Evolutionary conservation across 331 rosid genomes (phyloP), one percentile per base, ranked within the genome.

Genomic region (Malus hybrid): DNA sequence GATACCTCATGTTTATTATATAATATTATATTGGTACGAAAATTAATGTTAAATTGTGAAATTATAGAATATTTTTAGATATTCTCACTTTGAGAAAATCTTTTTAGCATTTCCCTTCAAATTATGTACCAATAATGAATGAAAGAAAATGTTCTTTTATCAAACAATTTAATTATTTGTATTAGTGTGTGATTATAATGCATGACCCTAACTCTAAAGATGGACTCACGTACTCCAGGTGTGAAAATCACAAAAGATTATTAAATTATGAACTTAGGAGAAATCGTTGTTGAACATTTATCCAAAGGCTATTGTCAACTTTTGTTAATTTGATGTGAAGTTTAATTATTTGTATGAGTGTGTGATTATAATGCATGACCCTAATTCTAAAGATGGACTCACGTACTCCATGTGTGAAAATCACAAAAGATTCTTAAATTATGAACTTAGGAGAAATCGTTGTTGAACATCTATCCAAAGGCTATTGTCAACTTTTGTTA

Each of bases 1-100:
- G 11, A 36, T 2, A 9, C 1, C 3, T 9, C 4, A 36, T 36
- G 4, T 36, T 32, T 2, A 24, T 36, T 36, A 36, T 36, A 36
- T 36, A 36, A 36, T 36, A 34, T 36, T 34, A 34, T 0, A 34
- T 34, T 36, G 3, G 1, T 0, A 7, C 0, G 3, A 34, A 6
- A 34, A 36, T 36, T 36, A 36, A 36, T 0, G 0, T 36, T 36
- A 36, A 36, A 36, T 2, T 2, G 0, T 36, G 0, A 36, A 0
- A 36, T 36, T 0, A 8, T 0, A 2, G 11, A 8, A 2, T 36
- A 36, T 2, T 36, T 36, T 2, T 36, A 36, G 1, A 36, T 0
- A 36, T 36, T 36, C 0, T 36, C 3, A 36, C 0, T 2, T 34
- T 7, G 10, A 34, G 39, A 34, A 34, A 36, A 36, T 36, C 10